A percentile compares a stretch with the other conserved stretches of the same genome.
These are phyloP conservation scores for Stachybotrys elegans DNA, from an alignment of 2,329 filamentous ascomycete genomes.

Conservation along the genomic window DNA sequence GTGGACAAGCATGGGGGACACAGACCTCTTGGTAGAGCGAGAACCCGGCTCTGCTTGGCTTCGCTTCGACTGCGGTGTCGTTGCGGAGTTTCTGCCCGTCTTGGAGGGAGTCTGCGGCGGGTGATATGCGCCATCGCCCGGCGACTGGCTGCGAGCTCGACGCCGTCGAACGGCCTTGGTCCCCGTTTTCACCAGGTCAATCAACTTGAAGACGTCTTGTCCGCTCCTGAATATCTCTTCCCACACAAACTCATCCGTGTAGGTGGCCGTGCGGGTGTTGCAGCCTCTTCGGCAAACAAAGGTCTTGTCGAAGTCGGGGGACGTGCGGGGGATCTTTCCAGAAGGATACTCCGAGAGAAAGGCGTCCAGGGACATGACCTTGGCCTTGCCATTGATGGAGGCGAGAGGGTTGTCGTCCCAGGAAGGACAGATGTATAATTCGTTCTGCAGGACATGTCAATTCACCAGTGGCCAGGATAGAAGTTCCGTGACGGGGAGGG, in stretches of 20 bases:
- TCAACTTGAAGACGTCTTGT: constrained; percentile 57
- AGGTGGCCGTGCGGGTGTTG: constrained; percentile 81
- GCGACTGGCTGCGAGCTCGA: constrained; percentile 24
- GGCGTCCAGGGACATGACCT: constrained; percentile 64
- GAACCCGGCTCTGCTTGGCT: constrained; percentile 25
- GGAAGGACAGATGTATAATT: constrained; percentile 84
- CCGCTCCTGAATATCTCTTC: constrained; percentile 73
- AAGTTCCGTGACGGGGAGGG: no score
- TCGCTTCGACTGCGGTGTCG: constrained; percentile 25
- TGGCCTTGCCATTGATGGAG: constrained; percentile 87
- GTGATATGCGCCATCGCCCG: constrained; percentile 24
- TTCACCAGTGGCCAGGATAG: constrained; percentile 6
- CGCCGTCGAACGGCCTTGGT: constrained; percentile 60
- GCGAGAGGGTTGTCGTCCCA: constrained; percentile 83
- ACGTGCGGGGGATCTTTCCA: constrained; percentile 67
- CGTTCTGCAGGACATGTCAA: constrained; percentile 54
- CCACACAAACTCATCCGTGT: constrained; percentile 90
- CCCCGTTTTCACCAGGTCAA: constrained; percentile 62
- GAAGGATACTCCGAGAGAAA: constrained; percentile 68
- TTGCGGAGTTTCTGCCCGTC: constrained; percentile 18
- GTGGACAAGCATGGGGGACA: not conserved
- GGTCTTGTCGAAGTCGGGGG: constrained; percentile 73
- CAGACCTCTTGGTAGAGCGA: constrained; percentile 23
- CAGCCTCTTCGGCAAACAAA: constrained; percentile 89
- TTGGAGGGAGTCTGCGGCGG: constrained; percentile 34